Evolutionary conservation across 208 protist genomes (phyloP).

Genomic region (Leishmania arabica): DNA sequence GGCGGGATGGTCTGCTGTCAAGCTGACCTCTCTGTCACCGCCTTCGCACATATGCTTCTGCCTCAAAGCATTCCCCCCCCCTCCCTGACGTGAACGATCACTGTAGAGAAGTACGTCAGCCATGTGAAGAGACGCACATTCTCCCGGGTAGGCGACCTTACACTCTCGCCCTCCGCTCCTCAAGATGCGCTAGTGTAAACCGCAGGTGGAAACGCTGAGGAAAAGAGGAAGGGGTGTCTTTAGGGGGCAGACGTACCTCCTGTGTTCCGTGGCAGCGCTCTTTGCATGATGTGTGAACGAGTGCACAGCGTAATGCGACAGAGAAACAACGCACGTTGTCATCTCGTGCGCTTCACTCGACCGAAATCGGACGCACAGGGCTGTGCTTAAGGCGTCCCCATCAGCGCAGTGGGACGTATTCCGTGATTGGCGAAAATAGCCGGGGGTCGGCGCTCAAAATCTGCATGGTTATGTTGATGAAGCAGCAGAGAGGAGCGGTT

Average conservation of each 20-base stretch:
- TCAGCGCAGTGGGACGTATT: slow-evolving; percentile 64
- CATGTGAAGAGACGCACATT: background rate
- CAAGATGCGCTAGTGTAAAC: background rate
- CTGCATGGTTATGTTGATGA: slow-evolving; percentile 58
- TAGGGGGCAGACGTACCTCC: background rate
- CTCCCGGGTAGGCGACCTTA: no score
- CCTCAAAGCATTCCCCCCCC: background rate
- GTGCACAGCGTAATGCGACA: background rate
- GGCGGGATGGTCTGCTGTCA: background rate
- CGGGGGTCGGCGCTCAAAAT: slow-evolving; percentile 40
- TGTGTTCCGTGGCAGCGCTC: background rate
- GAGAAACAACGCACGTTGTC: background rate
- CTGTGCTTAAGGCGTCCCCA: background rate
- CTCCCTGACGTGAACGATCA: background rate
- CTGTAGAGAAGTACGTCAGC: background rate
- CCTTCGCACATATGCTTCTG: background rate
- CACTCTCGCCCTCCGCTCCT: background rate
- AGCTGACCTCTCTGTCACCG: background rate
- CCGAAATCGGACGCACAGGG: background rate
- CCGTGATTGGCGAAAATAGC: slow-evolving; percentile 35
- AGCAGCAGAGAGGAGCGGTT: slow-evolving; percentile 63
- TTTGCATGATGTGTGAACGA: background rate
- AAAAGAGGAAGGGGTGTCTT: background rate
- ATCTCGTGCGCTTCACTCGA: background rate
- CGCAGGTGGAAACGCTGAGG: background rate